phyloP scores from a whole-genome alignment of 2,329 filamentous ascomycete genomes.

The Colletotrichum shisoi region DNA sequence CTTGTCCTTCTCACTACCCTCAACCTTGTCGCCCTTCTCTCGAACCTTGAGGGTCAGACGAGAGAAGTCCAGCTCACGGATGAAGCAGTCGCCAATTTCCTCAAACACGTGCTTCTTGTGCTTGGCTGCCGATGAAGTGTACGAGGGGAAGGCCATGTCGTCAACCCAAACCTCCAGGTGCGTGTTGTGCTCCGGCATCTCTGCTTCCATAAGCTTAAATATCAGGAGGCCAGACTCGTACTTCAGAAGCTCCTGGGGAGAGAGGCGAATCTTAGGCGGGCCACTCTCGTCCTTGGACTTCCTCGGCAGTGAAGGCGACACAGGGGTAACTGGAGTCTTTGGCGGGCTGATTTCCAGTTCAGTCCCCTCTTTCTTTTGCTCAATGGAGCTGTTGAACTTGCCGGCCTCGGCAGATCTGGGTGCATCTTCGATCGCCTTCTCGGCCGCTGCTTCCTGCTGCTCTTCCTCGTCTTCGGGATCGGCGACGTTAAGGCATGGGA shows the following conservation, averaged over 20 bases:
- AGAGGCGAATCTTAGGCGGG: constrained; percentile 79
- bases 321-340: constrained; percentile 55
- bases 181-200: constrained; percentile 77
- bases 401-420: constrained; percentile 50
- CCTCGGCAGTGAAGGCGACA: constrained; percentile 56
- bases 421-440: constrained; percentile 45
- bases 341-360: constrained; percentile 46
- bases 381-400: constrained; percentile 55
- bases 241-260: constrained; percentile 79
- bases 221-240: constrained; percentile 93
- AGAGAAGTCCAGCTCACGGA: constrained; percentile 96
- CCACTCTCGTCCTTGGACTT: constrained; percentile 62
- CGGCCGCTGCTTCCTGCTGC: constrained; percentile 55
- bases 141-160: constrained; percentile 91
- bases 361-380: constrained; percentile 43
- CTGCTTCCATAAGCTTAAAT: constrained; percentile 91
- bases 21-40: constrained; percentile 76
- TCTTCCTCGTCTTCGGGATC: constrained; percentile 88
- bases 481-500: constrained; percentile 83
- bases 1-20: constrained; percentile 68
- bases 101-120: constrained; percentile 77
- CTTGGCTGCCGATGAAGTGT: constrained; percentile 79
- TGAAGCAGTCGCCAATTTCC: constrained; percentile 93
- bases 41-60: constrained; percentile 87
- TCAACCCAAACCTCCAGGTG: constrained; percentile 91